Evolutionary conservation across 441 rosid genomes (phyloP).

Genomic region (Adansonia madagascariensis): DNA sequence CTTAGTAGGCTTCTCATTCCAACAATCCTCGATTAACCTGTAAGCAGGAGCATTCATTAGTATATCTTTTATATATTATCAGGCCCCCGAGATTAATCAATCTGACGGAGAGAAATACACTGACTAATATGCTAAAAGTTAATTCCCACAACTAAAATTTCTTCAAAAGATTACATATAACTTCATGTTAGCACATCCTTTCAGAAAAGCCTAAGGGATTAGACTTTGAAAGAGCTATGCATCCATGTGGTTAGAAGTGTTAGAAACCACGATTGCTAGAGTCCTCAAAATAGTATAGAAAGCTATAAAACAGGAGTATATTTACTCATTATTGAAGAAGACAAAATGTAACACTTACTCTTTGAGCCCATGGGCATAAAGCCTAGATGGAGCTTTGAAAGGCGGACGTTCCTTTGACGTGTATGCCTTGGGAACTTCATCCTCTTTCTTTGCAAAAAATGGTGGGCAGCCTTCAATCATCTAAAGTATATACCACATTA

Average conservation of each 20-base stretch:
- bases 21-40: conserved; percentile 93
- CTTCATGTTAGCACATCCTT: not conserved
- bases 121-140: not conserved
- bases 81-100: not conserved
- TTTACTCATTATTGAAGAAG: not conserved
- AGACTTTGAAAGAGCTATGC: not conserved
- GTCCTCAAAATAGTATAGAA: not conserved
- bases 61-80: not conserved
- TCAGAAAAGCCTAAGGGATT: not conserved
- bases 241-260: not conserved
- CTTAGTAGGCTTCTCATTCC: conserved; percentile 78
- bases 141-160: not conserved
- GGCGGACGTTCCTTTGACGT: conserved; percentile 57
- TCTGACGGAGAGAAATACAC: not conserved
- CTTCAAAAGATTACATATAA: not conserved
- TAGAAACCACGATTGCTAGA: not conserved
- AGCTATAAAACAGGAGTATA: not conserved
- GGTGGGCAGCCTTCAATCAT: conserved; percentile 90
- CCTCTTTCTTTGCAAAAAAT: conserved; percentile 63
- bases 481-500: conserved; percentile 39
- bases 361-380: conserved; percentile 80
- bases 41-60: not conserved
- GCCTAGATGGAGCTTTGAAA: conserved; percentile 75
- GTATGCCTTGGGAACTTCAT: conserved; percentile 64
- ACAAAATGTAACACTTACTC: conserved; percentile 46